These are phyloP conservation scores for Cutaneotrichosporon dermatis DNA, from an alignment of 1,284 basidiomycete genomes.

Conservation along the genomic window DNA sequence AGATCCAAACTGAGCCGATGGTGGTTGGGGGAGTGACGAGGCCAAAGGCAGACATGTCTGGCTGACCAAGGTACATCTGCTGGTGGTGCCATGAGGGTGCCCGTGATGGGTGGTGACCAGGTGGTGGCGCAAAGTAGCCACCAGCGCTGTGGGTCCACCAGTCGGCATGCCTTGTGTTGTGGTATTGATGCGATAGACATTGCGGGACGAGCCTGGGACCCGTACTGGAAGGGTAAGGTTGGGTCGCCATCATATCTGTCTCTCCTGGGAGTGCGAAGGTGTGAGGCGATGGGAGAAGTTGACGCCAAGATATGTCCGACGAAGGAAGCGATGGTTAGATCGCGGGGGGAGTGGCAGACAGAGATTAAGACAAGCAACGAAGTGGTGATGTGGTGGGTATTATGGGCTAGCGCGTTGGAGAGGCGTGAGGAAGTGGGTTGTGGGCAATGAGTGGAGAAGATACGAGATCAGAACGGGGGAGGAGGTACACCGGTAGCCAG, in stretches of 20 bases:
- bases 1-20: slow-evolving; percentile 14
- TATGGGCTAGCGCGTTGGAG: too few relatives aligned
- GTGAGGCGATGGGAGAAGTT: neutral
- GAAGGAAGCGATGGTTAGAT: too few relatives aligned
- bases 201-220: slow-evolving; percentile 10
- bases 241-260: slow-evolving; percentile 15
- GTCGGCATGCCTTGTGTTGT: neutral
- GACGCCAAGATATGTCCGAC: neutral
- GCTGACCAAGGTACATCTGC: slow-evolving; percentile 10
- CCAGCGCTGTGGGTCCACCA: slow-evolving; percentile 1
- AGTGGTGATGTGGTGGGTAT: too few relatives aligned
- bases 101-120: neutral
- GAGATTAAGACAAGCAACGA: too few relatives aligned
- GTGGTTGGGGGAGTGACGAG: slow-evolving; percentile 18
- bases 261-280: neutral
- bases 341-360: too few relatives aligned
- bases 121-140: neutral
- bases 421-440: too few relatives aligned
- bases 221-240: slow-evolving; percentile 15
- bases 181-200: slow-evolving; percentile 9
- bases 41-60: slow-evolving; percentile 10
- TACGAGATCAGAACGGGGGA: too few relatives aligned
- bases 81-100: slow-evolving; percentile 4
- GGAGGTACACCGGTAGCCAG: too few relatives aligned
- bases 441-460: too few relatives aligned